Evolutionary conservation across 2,329 filamentous ascomycete species (phyloP), one percentile per base, ranked within the genome.

Genomic region (Fusarium sp.): DNA sequence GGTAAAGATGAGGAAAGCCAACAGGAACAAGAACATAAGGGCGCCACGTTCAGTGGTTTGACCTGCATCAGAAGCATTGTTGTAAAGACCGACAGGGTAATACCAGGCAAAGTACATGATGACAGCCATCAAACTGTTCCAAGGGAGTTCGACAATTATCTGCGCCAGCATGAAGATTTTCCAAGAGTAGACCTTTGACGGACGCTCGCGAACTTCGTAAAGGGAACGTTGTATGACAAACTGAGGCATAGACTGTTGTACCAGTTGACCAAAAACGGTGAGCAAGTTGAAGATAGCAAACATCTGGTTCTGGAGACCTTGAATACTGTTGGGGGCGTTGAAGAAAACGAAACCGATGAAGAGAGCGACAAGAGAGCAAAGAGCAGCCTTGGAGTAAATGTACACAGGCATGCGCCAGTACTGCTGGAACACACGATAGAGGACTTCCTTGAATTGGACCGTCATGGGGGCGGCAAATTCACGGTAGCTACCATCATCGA

Each of bases 321-420:
- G 91, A 41, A 90, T 86, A 11, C 87, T 89, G 79, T 90, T 90
- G 30, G 88, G 87, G 1, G 91, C 88, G 40, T 88, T 85, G 84
- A 87, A 92, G 80, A 96, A 94, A 53, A 91, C 90, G 77, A 94
- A 93, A 30, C 92, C 93, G 73, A 96, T 92, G 77, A 95, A 96
- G 14, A 96, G 84, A 6, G 90, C 81, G 33, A 86, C 81, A 17
- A 89, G 79, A 23, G 86, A 80, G 75, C 90, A 93, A 19, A 96
- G 88, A 2, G 85, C 82, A 1, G 84, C 77, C 83, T 97, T 97
- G 73, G 92, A 90, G 82, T 95, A 96, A 78, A 97, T 94, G 82
- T 97, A 97, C 7, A 89, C 86, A 0, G 94, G 94, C 1, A 90
- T 94, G 62, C 94, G 91, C 93, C 94, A 97, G 85, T 96, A 96